These are phyloP conservation scores for Fusarium oxysporum DNA, from an alignment of 2,329 filamentous ascomycete species.

Conservation along the genomic window DNA sequence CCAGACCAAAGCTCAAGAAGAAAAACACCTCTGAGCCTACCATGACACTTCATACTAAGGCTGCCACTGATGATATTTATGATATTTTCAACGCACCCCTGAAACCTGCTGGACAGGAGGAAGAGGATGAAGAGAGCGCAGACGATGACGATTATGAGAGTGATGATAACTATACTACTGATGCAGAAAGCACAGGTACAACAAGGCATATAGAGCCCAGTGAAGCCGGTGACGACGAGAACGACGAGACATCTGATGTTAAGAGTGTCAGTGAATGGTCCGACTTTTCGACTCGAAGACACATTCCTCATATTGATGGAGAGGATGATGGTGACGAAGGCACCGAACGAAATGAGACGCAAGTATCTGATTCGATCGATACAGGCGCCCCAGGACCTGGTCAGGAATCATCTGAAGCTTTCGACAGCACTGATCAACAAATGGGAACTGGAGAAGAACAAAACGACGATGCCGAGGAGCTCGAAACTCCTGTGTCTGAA, in stretches of 20 bases:
- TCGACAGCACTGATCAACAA: constrained; percentile 8
- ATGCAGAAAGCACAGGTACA: constrained; percentile 84
- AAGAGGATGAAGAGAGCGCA: constrained; percentile 56
- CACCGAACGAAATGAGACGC: constrained; percentile 50
- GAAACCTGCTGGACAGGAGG: constrained; percentile 43
- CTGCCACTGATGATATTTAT: constrained; percentile 97
- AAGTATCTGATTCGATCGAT: constrained; percentile 56
- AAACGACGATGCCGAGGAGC: constrained; percentile 51
- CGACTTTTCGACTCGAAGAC: constrained; percentile 81
- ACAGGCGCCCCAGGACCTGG: constrained; percentile 44
- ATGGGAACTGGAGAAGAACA: constrained; percentile 35
- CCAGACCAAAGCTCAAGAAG: constrained; percentile 83
- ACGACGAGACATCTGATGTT: constrained; percentile 62
- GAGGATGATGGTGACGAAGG: constrained; percentile 42
- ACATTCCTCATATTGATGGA: constrained; percentile 66
- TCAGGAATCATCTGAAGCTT: constrained; percentile 34
- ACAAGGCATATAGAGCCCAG: constrained; percentile 71
- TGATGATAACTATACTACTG: constrained; percentile 84
- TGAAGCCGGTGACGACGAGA: constrained; percentile 60
- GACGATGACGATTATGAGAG: constrained; percentile 78
- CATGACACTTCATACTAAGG: constrained; percentile 96
- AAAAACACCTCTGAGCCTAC: constrained; percentile 85
- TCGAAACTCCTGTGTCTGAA: constrained; percentile 55
- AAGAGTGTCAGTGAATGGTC: constrained; percentile 87
- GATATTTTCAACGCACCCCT: constrained; percentile 92